A percentile compares a stretch with the other conserved stretches of the same genome.
phyloP scores from a whole-genome alignment of 169 alveolate species.

The Amoebophrya sp. region DNA sequence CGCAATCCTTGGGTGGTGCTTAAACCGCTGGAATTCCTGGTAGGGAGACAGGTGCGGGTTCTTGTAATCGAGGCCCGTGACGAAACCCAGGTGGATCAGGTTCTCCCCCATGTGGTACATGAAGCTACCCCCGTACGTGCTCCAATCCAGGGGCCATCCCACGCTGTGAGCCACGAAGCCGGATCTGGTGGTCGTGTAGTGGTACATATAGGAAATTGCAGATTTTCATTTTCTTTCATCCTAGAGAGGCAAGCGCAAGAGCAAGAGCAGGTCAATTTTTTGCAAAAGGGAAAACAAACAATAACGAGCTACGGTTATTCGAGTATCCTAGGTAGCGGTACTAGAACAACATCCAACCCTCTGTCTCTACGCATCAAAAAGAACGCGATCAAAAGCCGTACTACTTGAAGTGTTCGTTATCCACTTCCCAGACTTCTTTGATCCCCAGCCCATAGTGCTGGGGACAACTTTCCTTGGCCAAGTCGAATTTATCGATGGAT shows the following conservation, averaged over 20 bases:
- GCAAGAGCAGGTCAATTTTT: too few species aligned
- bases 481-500: constrained; percentile 50
- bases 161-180: constrained; percentile 49
- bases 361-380: too few species aligned
- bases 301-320: too few species aligned
- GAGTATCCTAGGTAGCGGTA: too few species aligned
- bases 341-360: too few species aligned
- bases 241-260: too few species aligned
- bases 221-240: not conserved
- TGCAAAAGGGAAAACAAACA: too few species aligned
- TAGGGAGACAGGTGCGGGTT: constrained; percentile 69
- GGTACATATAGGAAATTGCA: not conserved
- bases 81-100: constrained; percentile 64
- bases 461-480: constrained; percentile 53
- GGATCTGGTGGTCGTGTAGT: not conserved
- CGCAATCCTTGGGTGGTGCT: constrained; percentile 61
- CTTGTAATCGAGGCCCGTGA: constrained; percentile 67
- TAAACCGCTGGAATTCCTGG: constrained; percentile 67
- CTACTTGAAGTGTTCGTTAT: constrained; percentile 12
- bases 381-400: not conserved
- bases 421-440: constrained; percentile 60
- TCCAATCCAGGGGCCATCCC: constrained; percentile 70
- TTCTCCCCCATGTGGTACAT: constrained; percentile 63
- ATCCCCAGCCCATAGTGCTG: constrained; percentile 64
- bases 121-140: constrained; percentile 71